Evolutionary conservation across 176 grass and related monocot genomes (phyloP).

Genomic region (Chloris gayana): DNA sequence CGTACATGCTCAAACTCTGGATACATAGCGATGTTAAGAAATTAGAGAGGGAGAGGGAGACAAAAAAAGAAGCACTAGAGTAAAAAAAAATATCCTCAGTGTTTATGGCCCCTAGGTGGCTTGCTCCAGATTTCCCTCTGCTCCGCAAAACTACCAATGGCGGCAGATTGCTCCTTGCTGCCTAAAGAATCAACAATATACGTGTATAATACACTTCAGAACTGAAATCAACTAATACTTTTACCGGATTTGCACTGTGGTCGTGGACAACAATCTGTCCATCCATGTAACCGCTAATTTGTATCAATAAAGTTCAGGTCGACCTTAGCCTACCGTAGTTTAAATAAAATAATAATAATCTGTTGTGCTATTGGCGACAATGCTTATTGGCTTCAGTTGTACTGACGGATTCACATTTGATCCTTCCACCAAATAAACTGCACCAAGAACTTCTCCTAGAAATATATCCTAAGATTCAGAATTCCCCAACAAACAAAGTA

Average conservation of each 20-base stretch:
- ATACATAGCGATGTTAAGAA: not conserved
- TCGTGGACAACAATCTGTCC: conserved; percentile 52
- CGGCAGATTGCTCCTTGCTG: conserved; percentile 55
- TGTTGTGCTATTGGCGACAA: conserved; percentile 47
- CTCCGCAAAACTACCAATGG: conserved; percentile 70
- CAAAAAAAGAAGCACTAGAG: not conserved
- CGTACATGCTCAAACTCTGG: not conserved
- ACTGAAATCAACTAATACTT: conserved; percentile 56
- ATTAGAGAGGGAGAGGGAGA: not conserved
- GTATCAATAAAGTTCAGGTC: no score
- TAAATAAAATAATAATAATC: no score
- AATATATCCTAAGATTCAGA: conserved; percentile 63
- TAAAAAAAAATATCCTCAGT: not conserved
- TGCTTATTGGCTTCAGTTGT: conserved; percentile 39
- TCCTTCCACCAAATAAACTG: conserved; percentile 70
- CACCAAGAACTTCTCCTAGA: conserved; percentile 79
- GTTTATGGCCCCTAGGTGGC: conserved; percentile 21
- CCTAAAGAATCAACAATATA: conserved; percentile 54
- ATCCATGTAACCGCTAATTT: no score
- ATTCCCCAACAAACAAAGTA: not conserved
- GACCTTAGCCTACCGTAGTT: no score
- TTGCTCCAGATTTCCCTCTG: conserved; percentile 61
- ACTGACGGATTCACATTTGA: conserved; percentile 46
- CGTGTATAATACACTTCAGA: conserved; percentile 53
- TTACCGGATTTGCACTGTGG: conserved; percentile 37